Evolutionary conservation across 345 rosid genomes (phyloP).

Genomic region (Excoecaria cochinchinensis): DNA sequence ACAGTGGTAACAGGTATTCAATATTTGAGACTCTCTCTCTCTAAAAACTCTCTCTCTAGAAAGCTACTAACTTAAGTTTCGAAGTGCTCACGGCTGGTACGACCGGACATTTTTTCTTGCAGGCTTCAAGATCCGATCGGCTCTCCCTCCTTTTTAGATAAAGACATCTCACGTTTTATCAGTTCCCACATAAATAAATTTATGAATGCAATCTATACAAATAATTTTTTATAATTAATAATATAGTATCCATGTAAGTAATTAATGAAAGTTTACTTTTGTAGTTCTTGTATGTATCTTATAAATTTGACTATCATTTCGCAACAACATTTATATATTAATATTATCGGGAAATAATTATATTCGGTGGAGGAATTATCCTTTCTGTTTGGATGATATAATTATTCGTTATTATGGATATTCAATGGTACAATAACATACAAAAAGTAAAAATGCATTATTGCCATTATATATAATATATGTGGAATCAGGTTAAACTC

Average conservation of each 20-base stretch:
- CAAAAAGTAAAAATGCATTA: not conserved
- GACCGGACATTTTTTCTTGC: no score
- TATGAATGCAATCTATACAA: no score
- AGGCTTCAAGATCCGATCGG: no score
- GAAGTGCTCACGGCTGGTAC: no score
- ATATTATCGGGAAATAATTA: conserved; percentile 7
- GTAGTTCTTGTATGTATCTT: not conserved
- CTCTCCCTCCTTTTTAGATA: no score
- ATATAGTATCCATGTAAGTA: not conserved
- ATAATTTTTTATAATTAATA: no score
- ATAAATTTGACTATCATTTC: not conserved
- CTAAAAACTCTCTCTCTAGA: no score
- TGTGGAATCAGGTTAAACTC: not conserved
- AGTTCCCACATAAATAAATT: no score
- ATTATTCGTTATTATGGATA: not conserved
- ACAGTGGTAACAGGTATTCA: no score
- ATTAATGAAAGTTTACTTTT: not conserved
- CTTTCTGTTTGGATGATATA: not conserved
- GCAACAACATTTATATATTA: not conserved
- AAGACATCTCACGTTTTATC: no score
- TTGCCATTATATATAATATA: not conserved
- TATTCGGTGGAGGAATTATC: not conserved
- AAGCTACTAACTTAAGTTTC: no score
- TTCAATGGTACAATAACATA: not conserved
- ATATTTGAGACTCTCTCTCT: no score